phyloP scores from a whole-genome alignment of 192 early-diverging fungal genomes.

The Nowakowskiella sp. region DNA sequence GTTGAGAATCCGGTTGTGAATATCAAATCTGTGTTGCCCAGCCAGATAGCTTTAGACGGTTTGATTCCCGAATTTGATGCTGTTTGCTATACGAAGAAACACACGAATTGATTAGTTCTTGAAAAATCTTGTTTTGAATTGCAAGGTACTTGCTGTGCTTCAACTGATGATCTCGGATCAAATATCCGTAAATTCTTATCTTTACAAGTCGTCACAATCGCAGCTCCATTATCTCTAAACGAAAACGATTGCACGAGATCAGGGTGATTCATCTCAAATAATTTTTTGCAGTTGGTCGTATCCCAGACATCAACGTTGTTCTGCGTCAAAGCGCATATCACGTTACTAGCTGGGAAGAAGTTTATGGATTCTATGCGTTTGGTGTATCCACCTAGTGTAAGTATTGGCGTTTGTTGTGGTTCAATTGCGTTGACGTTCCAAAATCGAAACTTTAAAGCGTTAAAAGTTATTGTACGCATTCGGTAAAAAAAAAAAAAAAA shows the following conservation, averaged over 20 bases:
- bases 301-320: constrained; percentile 3
- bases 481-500: too few relatives aligned
- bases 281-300: constrained; percentile 1
- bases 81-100: constrained; percentile 18
- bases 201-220: constrained; percentile 42
- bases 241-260: constrained; percentile 42
- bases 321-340: too few relatives aligned
- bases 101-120: background rate
- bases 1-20: constrained; percentile 66
- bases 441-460: too few relatives aligned
- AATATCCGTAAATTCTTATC: constrained; percentile 51
- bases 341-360: too few relatives aligned
- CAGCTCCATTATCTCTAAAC: constrained; percentile 53
- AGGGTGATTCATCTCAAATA: background rate
- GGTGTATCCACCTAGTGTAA: too few relatives aligned
- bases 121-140: constrained; percentile 6
- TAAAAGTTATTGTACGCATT: too few relatives aligned
- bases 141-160: constrained; percentile 19
- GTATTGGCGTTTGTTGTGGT: too few relatives aligned
- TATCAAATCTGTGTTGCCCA: constrained; percentile 55
- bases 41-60: constrained; percentile 57
- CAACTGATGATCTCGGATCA: constrained; percentile 51
- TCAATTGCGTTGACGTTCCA: too few relatives aligned
- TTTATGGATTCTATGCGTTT: too few relatives aligned
- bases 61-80: constrained; percentile 56